Evolutionary conservation across 2,329 filamentous ascomycete species (phyloP), one percentile per base, ranked within the genome.

Genomic region (Fusarium miscanthi): DNA sequence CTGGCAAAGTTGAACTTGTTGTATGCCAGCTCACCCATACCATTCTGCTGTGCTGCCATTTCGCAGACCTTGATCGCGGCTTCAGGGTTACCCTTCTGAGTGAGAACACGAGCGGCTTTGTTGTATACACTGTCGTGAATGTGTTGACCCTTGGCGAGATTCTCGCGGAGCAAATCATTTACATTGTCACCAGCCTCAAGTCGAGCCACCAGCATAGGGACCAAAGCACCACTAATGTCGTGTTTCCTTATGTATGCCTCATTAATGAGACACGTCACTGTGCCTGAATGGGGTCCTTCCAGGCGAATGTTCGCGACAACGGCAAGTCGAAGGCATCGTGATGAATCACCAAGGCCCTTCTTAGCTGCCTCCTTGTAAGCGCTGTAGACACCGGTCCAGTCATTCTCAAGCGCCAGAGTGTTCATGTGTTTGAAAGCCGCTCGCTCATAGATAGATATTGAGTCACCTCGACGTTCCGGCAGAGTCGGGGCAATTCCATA

Each of bases 291-390:
- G 6, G 75, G 63, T 7, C 75, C 76, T 41, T 81, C 76, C 21
- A 75, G 49, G 21, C 77, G 77, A 56, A 88, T 73, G 19, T 82
- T 80, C 4, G 86, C 85, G 14, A 82, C 73, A 13, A 89, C 83
- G 13, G 84, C 86, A 9, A 88, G 78, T n/a, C 84, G 82, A 19
- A 89, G 80, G 59, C 84, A 86, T 30, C 82, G 80, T 6, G 75
- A 74, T 33, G 82, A 84, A 65, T 80, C 80, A 3, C 78, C 77
- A 73, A 86, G 71, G 1, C 76, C 74, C 19, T 73, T 72, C n/a
- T 53, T 61, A 10, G 35, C 63, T 33, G 74, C 76, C 33, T 77
- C 72, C 27, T 70, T 63, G 75, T 87, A 88, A 8, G 84, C 80
- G 21, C 70, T 72, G 58, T 83, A 73, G 0, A 83, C 82, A 17